phyloP scores from a whole-genome alignment of 306 rosid species.

The Luffa acutangula region DNA sequence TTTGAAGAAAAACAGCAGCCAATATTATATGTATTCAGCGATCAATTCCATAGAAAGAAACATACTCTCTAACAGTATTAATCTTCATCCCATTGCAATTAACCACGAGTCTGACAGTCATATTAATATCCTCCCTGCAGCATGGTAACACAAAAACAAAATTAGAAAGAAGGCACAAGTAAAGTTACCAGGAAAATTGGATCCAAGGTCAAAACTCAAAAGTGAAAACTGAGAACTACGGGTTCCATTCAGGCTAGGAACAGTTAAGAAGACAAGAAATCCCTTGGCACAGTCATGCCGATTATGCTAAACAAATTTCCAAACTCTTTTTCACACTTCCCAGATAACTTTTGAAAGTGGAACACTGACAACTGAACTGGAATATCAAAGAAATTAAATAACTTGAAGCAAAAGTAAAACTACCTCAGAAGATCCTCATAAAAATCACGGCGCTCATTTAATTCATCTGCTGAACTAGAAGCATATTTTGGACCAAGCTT shows the following conservation, averaged over 20 bases:
- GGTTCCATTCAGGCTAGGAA: conserved; percentile 9
- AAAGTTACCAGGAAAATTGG: conserved; percentile 18
- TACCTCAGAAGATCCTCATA: conserved; percentile 95
- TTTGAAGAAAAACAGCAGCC: not conserved
- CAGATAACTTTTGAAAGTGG: not conserved
- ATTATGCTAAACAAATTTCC: not conserved
- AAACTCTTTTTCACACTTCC: not conserved
- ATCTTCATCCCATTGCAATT: conserved; percentile 13
- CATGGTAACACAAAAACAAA: conserved; percentile 3
- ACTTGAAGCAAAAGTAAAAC: conserved; percentile 1
- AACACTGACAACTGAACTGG: not conserved
- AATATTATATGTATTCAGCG: not conserved
- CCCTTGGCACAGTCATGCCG: not conserved
- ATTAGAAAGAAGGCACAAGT: not conserved
- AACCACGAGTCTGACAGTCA: conserved; percentile 35
- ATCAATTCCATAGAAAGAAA: conserved; percentile 3
- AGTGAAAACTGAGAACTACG: conserved; percentile 1
- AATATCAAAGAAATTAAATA: not conserved
- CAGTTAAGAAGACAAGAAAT: not conserved
- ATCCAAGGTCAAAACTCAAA: not conserved
- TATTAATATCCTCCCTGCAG: conserved; percentile 64
- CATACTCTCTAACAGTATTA: conserved; percentile 12
- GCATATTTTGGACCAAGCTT: conserved; percentile 84
- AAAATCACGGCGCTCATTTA: conserved; percentile 42
- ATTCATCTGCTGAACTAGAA: conserved; percentile 55